Percentiles rank a stretch among this genome's conserved stretches.
These are phyloP conservation scores for Raffaelea albimanens DNA, from an alignment of 2,329 filamentous ascomycete genomes.

Conservation along the genomic window DNA sequence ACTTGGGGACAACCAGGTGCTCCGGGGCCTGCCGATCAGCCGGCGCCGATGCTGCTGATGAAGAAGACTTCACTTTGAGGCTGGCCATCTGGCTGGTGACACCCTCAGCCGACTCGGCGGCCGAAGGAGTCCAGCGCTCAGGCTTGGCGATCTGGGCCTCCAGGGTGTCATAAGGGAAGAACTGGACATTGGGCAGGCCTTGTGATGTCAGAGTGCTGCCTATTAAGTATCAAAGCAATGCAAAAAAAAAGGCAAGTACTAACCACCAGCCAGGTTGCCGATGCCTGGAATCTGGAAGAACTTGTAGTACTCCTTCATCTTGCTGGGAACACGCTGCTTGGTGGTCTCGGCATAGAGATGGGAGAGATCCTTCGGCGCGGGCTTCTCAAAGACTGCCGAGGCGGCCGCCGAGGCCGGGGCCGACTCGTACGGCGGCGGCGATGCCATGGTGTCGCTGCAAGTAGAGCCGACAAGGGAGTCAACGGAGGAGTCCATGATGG, in stretches of 20 bases:
- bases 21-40: slow-evolving; percentile 22
- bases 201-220: not conserved
- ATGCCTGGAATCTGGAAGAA: slow-evolving; percentile 63
- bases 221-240: not conserved
- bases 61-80: slow-evolving; percentile 9
- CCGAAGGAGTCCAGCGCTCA: slow-evolving; percentile 62
- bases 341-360: slow-evolving; percentile 69
- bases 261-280: slow-evolving; percentile 53
- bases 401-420: not conserved
- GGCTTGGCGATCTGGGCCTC: slow-evolving; percentile 71
- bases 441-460: not conserved
- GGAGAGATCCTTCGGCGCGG: slow-evolving; percentile 60
- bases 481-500: not conserved
- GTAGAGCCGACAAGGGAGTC: not conserved
- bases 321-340: slow-evolving; percentile 52
- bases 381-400: slow-evolving; percentile 15
- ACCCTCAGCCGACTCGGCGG: slow-evolving; percentile 30
- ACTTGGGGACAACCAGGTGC: slow-evolving; percentile 65
- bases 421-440: not conserved
- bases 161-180: slow-evolving; percentile 87
- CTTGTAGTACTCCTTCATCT: slow-evolving; percentile 76
- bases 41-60: slow-evolving; percentile 9
- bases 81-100: slow-evolving; percentile 23
- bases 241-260: slow-evolving; percentile 15
- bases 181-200: slow-evolving; percentile 72